Percentiles rank a stretch among this genome's conserved stretches.
These are phyloP conservation scores for Aspergillus conjunctus DNA, from an alignment of 495 filamentous ascomycete species.

Conservation along the genomic window DNA sequence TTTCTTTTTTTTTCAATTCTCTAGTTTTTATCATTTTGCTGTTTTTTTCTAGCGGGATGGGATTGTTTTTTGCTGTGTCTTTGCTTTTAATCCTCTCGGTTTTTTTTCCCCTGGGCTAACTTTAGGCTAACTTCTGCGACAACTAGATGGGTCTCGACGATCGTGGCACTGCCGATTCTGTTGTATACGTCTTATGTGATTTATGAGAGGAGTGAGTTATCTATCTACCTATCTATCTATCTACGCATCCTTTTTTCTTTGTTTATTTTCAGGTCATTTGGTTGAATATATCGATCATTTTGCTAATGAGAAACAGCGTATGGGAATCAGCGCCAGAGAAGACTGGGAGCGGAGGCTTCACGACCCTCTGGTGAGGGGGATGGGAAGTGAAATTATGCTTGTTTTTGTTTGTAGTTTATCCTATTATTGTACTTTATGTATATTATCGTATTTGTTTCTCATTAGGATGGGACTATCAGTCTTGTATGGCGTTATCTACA, in stretches of 20 bases:
- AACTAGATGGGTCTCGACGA: conserved; percentile 35
- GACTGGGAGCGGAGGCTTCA: conserved; percentile 9
- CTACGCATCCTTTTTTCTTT: neutral
- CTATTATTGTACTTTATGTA: neutral
- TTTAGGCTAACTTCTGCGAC: neutral
- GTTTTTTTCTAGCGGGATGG: too few relatives aligned
- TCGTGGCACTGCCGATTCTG: conserved; percentile 37
- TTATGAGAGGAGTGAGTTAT: conserved; percentile 33
- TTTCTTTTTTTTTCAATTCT: neutral
- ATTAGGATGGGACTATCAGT: too few relatives aligned
- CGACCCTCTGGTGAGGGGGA: neutral
- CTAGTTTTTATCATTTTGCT: neutral
- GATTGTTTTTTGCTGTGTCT: too few relatives aligned
- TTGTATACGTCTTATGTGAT: conserved; percentile 35
- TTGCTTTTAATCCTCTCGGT: neutral
- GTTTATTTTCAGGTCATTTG: neutral
- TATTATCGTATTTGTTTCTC: neutral
- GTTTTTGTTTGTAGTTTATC: neutral
- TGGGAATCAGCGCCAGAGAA: conserved; percentile 29
- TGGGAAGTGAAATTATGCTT: conserved; percentile 1
- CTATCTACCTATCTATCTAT: conserved; percentile 11
- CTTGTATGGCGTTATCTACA: neutral
- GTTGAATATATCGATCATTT: neutral
- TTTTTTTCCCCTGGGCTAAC: neutral
- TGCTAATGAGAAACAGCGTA: conserved; percentile 23